Evolutionary conservation across 1,139 yeast species (phyloP).

Genomic region (Blastobotrys persicus): DNA sequence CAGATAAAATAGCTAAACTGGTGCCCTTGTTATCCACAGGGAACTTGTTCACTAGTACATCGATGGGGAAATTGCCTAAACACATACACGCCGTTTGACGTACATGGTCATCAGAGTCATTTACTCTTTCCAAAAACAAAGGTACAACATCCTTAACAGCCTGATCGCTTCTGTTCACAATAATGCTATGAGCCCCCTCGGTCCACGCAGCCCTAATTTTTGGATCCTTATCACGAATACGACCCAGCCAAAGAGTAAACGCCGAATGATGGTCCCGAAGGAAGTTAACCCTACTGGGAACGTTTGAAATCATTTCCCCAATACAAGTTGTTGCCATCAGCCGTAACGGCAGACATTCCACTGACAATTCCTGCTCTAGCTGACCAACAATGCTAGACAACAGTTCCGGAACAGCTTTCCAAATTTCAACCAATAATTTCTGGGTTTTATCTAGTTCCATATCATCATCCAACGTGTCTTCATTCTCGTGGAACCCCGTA

Average conservation of each 20-base stretch:
- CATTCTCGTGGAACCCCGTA: slow-evolving; percentile 28
- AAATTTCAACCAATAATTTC: slow-evolving; percentile 60
- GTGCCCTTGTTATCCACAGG: slow-evolving; percentile 37
- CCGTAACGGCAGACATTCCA: slow-evolving; percentile 65
- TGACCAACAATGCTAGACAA: slow-evolving; percentile 74
- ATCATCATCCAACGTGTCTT: slow-evolving; percentile 28
- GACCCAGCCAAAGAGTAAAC: slow-evolving; percentile 71
- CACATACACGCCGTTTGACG: slow-evolving; percentile 59
- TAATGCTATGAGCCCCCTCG: slow-evolving; percentile 48
- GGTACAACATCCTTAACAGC: slow-evolving; percentile 48
- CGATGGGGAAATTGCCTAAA: slow-evolving; percentile 42
- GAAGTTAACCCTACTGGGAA: slow-evolving; percentile 55
- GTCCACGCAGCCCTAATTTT: slow-evolving; percentile 71
- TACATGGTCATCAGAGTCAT: slow-evolving; percentile 75
- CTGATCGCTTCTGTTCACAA: slow-evolving; percentile 50
- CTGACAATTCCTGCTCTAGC: slow-evolving; percentile 69
- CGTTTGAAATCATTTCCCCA: slow-evolving; percentile 59
- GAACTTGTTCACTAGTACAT: slow-evolving; percentile 31
- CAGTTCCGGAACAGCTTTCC: slow-evolving; percentile 77
- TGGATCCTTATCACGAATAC: slow-evolving; percentile 66
- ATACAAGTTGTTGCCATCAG: slow-evolving; percentile 69
- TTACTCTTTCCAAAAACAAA: slow-evolving; percentile 64
- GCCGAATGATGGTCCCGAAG: slow-evolving; percentile 57
- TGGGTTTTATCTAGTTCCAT: slow-evolving; percentile 49
- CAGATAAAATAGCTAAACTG: neutral